A percentile compares a stretch with the other conserved stretches of the same genome.
These are phyloP conservation scores for bread wheat (Triticum aestivum) DNA, from an alignment of 176 grass and related monocot genomes.

Conservation along the genomic window IWGSC_CS_RefSeq_v2.1 NC_057804.1:416852135-416852634, in stretches of 20 bases:
- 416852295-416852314: neutral
- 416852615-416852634: neutral
- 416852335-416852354: neutral
- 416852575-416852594: neutral
- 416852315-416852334: no score
- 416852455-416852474: conserved; percentile 87
- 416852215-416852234: conserved; percentile 91
- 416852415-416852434: conserved; percentile 67
- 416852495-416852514: conserved; percentile 89
- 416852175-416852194: conserved; percentile 66
- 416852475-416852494: conserved; percentile 93
- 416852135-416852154: conserved; percentile 82
- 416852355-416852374: neutral
- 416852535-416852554: conserved; percentile 72
- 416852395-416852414: conserved; percentile 81
- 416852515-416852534: conserved; percentile 95
- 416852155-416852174: conserved; percentile 62
- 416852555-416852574: conserved; percentile 62
- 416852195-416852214: conserved; percentile 67
- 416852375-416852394: conserved; percentile 19
- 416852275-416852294: neutral
- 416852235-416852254: conserved; percentile 76
- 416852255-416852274: conserved; percentile 51
- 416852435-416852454: conserved; percentile 54
- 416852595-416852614: neutral